phyloP scores from a whole-genome alignment of 441 rosid genomes.

The Isatis lusitanica region DNA sequence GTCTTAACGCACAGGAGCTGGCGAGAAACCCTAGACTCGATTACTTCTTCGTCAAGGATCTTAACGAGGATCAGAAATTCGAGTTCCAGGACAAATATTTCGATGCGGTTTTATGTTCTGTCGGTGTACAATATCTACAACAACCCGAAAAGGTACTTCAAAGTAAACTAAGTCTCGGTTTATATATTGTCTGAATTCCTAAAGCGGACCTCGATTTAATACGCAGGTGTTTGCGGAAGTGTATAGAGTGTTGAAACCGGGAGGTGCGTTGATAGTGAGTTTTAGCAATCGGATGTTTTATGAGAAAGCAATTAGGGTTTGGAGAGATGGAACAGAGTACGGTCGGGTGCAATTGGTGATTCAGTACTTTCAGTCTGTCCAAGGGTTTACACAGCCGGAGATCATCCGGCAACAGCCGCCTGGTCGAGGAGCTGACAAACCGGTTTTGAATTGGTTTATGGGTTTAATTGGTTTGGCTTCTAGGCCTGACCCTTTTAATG shows the following conservation, averaged over 20 bases:
- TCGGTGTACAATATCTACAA: slow-evolving; percentile 88
- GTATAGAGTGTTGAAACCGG: slow-evolving; percentile 72
- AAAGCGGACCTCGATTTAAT: not conserved
- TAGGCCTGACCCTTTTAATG: slow-evolving; percentile 79
- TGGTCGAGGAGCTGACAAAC: slow-evolving; percentile 30
- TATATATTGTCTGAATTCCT: not conserved
- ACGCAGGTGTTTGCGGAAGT: slow-evolving; percentile 70
- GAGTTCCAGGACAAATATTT: slow-evolving; percentile 56
- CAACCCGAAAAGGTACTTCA: slow-evolving; percentile 74
- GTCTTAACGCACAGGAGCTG: slow-evolving; percentile 88
- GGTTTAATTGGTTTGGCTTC: slow-evolving; percentile 55
- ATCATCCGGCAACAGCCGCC: slow-evolving; percentile 51
- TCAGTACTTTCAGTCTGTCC: slow-evolving; percentile 73
- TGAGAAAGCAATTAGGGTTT: slow-evolving; percentile 75
- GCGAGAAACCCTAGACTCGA: slow-evolving; percentile 45
- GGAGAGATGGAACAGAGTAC: slow-evolving; percentile 85
- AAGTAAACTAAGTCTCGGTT: not conserved
- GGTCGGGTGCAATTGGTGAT: slow-evolving; percentile 66
- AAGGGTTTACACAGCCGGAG: slow-evolving; percentile 80
- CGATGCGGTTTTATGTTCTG: slow-evolving; percentile 76
- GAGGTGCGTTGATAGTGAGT: slow-evolving; percentile 77
- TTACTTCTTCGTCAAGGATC: slow-evolving; percentile 61
- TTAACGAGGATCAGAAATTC: slow-evolving; percentile 65
- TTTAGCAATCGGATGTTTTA: slow-evolving; percentile 90
- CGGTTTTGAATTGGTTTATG: slow-evolving; percentile 52